A percentile compares a stretch with the other conserved stretches of the same genome.
These are phyloP conservation scores for Urostyla sp. DNA, from an alignment of 73 alveolate species.

Conservation along the genomic window DNA sequence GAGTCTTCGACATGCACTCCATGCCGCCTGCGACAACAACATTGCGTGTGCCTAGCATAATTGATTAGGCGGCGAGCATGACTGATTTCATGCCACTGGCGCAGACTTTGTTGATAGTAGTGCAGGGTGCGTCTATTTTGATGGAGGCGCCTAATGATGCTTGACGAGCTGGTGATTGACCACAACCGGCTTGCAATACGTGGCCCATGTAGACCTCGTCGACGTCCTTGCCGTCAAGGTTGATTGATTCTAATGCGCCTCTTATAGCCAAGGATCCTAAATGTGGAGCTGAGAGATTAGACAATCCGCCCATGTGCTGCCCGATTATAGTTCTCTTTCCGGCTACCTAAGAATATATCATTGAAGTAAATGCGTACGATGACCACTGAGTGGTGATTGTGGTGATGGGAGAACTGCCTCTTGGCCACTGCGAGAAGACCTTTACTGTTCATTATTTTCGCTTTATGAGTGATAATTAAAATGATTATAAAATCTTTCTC, in stretches of 20 bases:
- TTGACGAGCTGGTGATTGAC: constrained; percentile 87
- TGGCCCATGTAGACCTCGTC: constrained; percentile 88
- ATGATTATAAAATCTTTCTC: too few species aligned
- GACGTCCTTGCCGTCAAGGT: constrained; percentile 73
- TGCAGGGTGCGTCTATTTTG: constrained; percentile 68
- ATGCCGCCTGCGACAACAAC: constrained; percentile 87
- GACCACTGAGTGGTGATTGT: too few species aligned
- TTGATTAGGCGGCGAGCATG: constrained; percentile 81
- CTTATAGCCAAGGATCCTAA: constrained; percentile 79
- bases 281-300: constrained; percentile 74
- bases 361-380: constrained; percentile 5
- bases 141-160: constrained; percentile 83
- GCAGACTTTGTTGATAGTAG: constrained; percentile 87
- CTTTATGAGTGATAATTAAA: too few species aligned
- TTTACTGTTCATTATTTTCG: too few species aligned
- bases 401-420: too few species aligned
- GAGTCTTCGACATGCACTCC: constrained; percentile 88
- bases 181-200: constrained; percentile 84
- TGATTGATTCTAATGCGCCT: constrained; percentile 78
- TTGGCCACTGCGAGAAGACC: too few species aligned
- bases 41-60: constrained; percentile 81
- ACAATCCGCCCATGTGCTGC: constrained; percentile 78
- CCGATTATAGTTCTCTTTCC: constrained; percentile 89
- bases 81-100: constrained; percentile 93
- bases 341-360: too few species aligned